phyloP scores from a whole-genome alignment of 805 yeast genomes.

The Kluyveromyces lactis region DNA sequence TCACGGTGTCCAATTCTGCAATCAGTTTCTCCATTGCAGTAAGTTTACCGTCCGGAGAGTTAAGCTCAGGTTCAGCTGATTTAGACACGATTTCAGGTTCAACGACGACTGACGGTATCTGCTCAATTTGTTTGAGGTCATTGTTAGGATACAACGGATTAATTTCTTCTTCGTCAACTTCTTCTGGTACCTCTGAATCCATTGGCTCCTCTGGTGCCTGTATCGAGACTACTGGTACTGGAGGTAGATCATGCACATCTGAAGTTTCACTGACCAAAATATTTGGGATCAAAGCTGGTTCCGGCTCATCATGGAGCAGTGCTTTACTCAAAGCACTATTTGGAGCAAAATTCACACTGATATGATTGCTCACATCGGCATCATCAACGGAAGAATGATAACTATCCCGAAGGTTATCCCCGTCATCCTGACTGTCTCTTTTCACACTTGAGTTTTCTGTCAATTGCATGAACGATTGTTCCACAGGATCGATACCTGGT shows the following conservation, averaged over 20 bases:
- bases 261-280: not conserved
- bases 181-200: too few relatives aligned
- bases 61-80: too few relatives aligned
- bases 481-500: slow-evolving; percentile 20
- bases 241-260: too few relatives aligned
- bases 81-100: too few relatives aligned
- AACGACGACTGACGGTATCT: too few relatives aligned
- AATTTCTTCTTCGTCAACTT: too few relatives aligned
- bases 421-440: not conserved
- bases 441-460: slow-evolving; percentile 13
- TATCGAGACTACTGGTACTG: too few relatives aligned
- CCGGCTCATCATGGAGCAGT: too few relatives aligned
- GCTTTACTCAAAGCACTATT: not conserved
- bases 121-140: too few relatives aligned
- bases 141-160: too few relatives aligned
- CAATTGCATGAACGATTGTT: slow-evolving; percentile 25
- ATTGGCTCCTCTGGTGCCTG: too few relatives aligned
- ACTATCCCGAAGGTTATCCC: not conserved
- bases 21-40: slow-evolving; percentile 21
- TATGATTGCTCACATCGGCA: not conserved
- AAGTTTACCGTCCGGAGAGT: not conserved
- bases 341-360: slow-evolving; percentile 1
- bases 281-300: not conserved
- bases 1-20: slow-evolving; percentile 24
- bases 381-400: slow-evolving; percentile 13